These are phyloP conservation scores for Acanthamoeba triangularis DNA, from an alignment of 208 protist species.

Conservation along the genomic window DNA sequence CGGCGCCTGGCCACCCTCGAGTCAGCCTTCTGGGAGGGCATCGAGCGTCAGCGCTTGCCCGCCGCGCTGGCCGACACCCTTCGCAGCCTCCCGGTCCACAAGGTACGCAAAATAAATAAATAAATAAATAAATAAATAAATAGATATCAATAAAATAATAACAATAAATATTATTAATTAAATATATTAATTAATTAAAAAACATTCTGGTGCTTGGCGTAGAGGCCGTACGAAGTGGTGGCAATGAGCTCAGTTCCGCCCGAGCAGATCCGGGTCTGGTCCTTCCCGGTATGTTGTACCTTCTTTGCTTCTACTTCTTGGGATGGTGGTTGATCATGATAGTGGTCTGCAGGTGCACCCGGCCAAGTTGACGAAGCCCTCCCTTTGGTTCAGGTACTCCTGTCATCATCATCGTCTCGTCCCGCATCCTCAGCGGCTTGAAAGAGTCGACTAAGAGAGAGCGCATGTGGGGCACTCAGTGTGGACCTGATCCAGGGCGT, in stretches of 20 bases:
- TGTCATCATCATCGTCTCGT: background rate
- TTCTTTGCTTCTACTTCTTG: background rate
- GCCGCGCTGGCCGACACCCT: background rate
- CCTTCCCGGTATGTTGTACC: background rate
- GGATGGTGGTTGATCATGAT: too few species aligned
- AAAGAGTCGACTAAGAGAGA: too few species aligned
- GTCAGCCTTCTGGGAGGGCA: background rate
- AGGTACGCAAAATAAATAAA: too few species aligned
- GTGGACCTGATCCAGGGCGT: constrained; percentile 1
- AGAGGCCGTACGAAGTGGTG: constrained; percentile 19
- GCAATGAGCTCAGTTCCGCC: background rate
- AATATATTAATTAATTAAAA: background rate
- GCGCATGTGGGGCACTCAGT: background rate
- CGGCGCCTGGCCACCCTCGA: background rate
- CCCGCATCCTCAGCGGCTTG: too few species aligned
- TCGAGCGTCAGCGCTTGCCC: background rate
- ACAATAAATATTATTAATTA: too few species aligned
- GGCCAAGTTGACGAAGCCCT: background rate
- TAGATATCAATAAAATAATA: too few species aligned
- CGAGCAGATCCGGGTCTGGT: background rate
- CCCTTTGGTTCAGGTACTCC: background rate
- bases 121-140: too few species aligned
- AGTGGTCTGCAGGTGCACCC: background rate
- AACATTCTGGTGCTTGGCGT: too few species aligned
- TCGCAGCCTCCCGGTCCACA: background rate